Percentiles rank a stretch among this genome's conserved stretches.
These are phyloP conservation scores for Allodekkera sacchari DNA, from an alignment of 805 yeast species.

Conservation along the genomic window DNA sequence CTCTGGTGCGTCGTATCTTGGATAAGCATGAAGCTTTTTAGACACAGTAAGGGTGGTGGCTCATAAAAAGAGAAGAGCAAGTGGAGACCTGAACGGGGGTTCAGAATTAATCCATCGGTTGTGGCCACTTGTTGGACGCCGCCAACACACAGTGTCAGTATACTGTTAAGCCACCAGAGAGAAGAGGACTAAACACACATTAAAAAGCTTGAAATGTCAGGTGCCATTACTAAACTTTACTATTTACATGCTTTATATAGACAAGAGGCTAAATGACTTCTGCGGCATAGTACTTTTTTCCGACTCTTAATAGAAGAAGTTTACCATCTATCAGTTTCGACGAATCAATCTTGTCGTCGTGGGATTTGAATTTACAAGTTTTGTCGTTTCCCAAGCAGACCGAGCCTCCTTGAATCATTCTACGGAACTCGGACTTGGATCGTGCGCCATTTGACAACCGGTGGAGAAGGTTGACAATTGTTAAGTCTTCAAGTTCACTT, in stretches of 20 bases:
- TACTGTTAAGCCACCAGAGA: too few relatives aligned
- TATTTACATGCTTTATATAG: too few relatives aligned
- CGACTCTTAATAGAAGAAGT: conserved; percentile 60
- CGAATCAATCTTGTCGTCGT: conserved; percentile 37
- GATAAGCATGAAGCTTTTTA: conserved; percentile 72
- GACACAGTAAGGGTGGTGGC: conserved; percentile 66
- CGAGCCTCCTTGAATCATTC: conserved; percentile 62
- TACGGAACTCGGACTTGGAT: conserved; percentile 25
- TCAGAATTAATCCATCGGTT: too few relatives aligned
- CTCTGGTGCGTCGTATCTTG: conserved; percentile 69
- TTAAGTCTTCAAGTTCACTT: conserved; percentile 23
- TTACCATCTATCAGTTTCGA: conserved; percentile 48
- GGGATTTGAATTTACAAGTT: conserved; percentile 35
- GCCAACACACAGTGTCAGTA: too few relatives aligned
- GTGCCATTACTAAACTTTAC: too few relatives aligned
- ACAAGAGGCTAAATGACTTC: conserved; percentile 30
- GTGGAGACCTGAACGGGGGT: too few relatives aligned
- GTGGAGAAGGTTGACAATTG: conserved; percentile 46
- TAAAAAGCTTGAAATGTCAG: too few relatives aligned
- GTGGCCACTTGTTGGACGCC: too few relatives aligned
- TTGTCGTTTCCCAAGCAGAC: conserved; percentile 61
- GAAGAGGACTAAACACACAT: too few relatives aligned
- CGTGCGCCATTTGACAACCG: conserved; percentile 39
- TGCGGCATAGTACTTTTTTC: conserved; percentile 63
- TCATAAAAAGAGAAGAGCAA: conserved; percentile 7